These are phyloP conservation scores for Hygrocybe punicea DNA, from an alignment of 768 basidiomycete genomes.

Conservation along the genomic window DNA sequence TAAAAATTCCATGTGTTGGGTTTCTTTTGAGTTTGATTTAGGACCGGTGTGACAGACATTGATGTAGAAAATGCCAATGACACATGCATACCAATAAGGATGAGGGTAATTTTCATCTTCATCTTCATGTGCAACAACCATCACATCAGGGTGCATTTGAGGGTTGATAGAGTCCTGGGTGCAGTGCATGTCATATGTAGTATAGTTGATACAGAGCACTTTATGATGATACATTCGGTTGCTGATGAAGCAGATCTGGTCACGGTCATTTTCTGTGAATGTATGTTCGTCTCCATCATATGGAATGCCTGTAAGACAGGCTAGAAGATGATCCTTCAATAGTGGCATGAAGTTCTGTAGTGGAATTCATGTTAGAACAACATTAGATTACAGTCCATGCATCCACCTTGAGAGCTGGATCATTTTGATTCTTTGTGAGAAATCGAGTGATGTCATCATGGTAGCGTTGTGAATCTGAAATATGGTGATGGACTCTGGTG, in stretches of 20 bases:
- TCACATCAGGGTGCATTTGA: too few relatives aligned
- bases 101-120: constrained; percentile 2
- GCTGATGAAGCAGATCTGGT: constrained; percentile 14
- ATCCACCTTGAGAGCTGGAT: constrained; percentile 8
- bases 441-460: too few relatives aligned
- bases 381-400: constrained; percentile 16
- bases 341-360: too few relatives aligned
- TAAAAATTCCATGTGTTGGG: too few relatives aligned
- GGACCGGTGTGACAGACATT: constrained; percentile 6
- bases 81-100: constrained; percentile 12
- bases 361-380: too few relatives aligned
- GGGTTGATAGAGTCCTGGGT: constrained; percentile 35
- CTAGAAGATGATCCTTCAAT: too few relatives aligned
- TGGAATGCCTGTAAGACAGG: background rate
- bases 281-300: too few relatives aligned
- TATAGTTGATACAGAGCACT: constrained; percentile 25
- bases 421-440: too few relatives aligned
- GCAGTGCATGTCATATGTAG: constrained; percentile 26
- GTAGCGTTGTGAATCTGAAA: too few relatives aligned
- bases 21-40: background rate
- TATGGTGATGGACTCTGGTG: too few relatives aligned
- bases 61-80: constrained; percentile 19
- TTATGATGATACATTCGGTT: constrained; percentile 28
- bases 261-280: too few relatives aligned
- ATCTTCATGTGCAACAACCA: too few relatives aligned